Evolutionary conservation across 805 yeast genomes (phyloP).

Genomic region (Yarrowia sp.): DNA sequence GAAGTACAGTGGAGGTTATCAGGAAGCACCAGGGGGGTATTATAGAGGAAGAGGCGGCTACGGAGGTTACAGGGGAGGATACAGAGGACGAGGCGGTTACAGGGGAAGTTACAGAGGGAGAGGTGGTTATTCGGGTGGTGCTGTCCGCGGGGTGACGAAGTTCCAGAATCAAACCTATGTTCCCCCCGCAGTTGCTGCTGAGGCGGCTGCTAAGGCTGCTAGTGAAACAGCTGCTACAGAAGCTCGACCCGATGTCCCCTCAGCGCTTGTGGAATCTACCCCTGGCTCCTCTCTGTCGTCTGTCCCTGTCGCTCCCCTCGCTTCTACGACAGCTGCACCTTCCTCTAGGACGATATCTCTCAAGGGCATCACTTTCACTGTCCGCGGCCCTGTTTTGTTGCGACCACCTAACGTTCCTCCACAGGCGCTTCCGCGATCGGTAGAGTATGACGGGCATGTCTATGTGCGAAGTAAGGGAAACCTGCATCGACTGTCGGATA

Average conservation of each 20-base stretch:
- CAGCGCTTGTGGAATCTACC: not conserved
- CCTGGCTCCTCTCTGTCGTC: not conserved
- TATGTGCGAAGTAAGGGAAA: conserved; percentile 23
- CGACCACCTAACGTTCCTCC: conserved; percentile 23
- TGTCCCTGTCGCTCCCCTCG: not conserved
- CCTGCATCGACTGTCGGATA: conserved; percentile 18
- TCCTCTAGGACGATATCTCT: conserved; percentile 3
- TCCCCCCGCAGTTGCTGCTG: conserved; percentile 16
- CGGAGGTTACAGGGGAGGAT: not conserved
- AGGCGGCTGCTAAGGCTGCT: conserved; percentile 19
- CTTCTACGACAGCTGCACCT: not conserved
- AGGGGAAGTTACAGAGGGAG: conserved; percentile 1
- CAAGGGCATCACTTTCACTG: conserved; percentile 3
- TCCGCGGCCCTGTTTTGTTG: conserved; percentile 16
- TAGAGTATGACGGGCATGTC: conserved; percentile 12
- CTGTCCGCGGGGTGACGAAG: not conserved
- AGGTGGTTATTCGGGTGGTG: not conserved
- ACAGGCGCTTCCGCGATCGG: not conserved
- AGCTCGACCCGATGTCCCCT: not conserved
- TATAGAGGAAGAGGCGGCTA: not conserved
- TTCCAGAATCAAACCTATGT: conserved; percentile 19
- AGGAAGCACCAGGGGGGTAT: not conserved
- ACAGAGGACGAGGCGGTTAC: not conserved
- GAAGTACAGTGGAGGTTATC: conserved; percentile 11
- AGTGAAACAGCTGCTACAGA: not conserved